These are phyloP conservation scores for Pestalotiopsis sp. DNA, from an alignment of 2,329 filamentous ascomycete species.

Conservation along the genomic window DNA sequence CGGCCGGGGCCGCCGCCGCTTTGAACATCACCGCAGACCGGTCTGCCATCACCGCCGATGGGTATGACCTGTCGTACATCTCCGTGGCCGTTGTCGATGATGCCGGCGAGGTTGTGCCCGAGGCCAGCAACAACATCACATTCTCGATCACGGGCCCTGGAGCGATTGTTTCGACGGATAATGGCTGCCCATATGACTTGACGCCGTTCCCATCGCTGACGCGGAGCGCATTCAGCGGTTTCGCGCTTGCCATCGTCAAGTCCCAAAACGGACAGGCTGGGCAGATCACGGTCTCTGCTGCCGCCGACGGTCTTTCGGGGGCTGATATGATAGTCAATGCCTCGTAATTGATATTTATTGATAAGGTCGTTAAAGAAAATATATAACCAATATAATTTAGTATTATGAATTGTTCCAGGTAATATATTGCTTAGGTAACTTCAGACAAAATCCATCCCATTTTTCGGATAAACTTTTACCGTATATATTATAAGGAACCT, in stretches of 20 bases:
- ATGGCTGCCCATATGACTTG: conserved; percentile 50
- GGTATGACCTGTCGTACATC: conserved; percentile 49
- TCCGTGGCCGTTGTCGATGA: conserved; percentile 46
- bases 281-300: not conserved
- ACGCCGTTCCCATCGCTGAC: conserved; percentile 40
- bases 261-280: not conserved
- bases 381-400: not conserved
- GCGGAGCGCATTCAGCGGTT: conserved; percentile 43
- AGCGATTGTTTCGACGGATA: conserved; percentile 52
- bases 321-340: conserved; percentile 14
- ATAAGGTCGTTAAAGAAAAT: too few relatives aligned
- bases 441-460: too few relatives aligned
- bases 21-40: conserved; percentile 45
- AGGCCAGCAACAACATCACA: conserved; percentile 42
- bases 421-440: too few relatives aligned
- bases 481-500: too few relatives aligned
- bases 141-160: conserved; percentile 47
- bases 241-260: conserved; percentile 41
- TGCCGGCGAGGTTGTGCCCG: conserved; percentile 44
- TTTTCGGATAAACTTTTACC: too few relatives aligned
- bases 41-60: conserved; percentile 39
- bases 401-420: not conserved
- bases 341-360: not conserved
- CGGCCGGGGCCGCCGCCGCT: conserved; percentile 39
- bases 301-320: not conserved